Base-by-base conservation (phyloP, 2,329 filamentous ascomycete genomes). In the Epichloe scottii region DNA sequence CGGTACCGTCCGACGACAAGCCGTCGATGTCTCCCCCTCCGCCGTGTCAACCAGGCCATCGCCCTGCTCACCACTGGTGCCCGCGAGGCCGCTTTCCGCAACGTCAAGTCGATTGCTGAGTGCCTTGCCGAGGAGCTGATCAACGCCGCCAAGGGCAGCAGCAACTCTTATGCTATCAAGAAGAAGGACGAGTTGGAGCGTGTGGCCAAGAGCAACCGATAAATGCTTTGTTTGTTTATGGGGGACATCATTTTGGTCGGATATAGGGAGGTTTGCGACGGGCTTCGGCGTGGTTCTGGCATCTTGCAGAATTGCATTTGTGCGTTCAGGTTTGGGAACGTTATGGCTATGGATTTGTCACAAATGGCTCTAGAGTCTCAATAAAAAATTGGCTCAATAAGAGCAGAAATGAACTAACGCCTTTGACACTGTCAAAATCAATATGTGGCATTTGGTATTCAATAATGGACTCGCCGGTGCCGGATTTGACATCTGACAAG, bases 111-210 rank as follows among this genome's bases (percentile, higher is more conserved):
- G 71, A 94, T 98, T 72, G 90, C 94, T 68, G 93, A 98, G 84
- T 97, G 93, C 81, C 80, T 98, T 68, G 93, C 93, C 71, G 94
- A 98, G 79, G 93, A 98, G 85, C 84, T 98, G 74, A 97, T 98
- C 86, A 98, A 98, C 83, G 94, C 94, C 72, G 94, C 94, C 75
- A 98, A 98, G 89, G 93, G 93, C 71, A 94, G 87, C 85, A 94
- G 87, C 79, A 98, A 98, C 89, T 96, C 90, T 64, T 98, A 97
- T 75, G 93, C 94, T 69, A 98, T 98, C 85, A 98, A 98, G 89
- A 98, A 98, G 89, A 98, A 98, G 91, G 93, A 98, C 76, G 94
- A 98, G 87, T 78, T 98, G 79, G 93, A 98, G 87, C 93, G 93
- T 93, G 93, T 98, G 68, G 93, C 93, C 78, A 98, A 98, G 89